phyloP scores from a whole-genome alignment of 495 filamentous ascomycete genomes.

The Neurospora pannonica region DNA sequence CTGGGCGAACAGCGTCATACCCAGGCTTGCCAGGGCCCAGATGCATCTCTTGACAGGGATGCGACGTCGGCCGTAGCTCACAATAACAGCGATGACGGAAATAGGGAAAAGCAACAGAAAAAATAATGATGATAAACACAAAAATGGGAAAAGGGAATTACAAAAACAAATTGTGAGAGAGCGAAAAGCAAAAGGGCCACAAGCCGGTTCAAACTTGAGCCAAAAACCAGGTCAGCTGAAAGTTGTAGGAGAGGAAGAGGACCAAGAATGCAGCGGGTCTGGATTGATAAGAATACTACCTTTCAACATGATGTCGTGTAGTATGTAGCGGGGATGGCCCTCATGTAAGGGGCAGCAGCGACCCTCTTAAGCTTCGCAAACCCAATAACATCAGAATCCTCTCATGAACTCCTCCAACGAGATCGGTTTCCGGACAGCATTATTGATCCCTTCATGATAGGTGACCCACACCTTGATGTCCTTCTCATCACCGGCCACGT shows the following conservation, averaged over 20 bases:
- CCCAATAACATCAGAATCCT: constrained; percentile 36
- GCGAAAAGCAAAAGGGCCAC: not conserved
- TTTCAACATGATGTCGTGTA: not conserved
- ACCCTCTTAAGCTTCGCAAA: not conserved
- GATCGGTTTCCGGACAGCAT: constrained; percentile 89
- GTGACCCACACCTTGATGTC: constrained; percentile 77
- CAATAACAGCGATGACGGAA: not conserved
- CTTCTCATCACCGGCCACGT: constrained; percentile 28
- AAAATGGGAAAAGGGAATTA: not conserved
- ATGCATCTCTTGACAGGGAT: not conserved
- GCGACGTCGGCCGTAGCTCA: not conserved
- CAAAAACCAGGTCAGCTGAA: not conserved
- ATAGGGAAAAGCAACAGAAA: not conserved
- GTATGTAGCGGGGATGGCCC: not conserved
- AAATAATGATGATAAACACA: not conserved
- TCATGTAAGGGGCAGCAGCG: not conserved
- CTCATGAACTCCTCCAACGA: constrained; percentile 75
- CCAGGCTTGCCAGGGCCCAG: not conserved
- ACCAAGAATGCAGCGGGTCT: not conserved
- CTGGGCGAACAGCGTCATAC: not conserved
- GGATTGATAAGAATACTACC: not conserved
- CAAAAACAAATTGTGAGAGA: not conserved
- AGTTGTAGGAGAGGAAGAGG: not conserved
- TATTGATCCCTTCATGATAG: constrained; percentile 92
- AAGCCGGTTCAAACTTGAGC: not conserved